Evolutionary conservation across 805 yeast genomes (phyloP).

Genomic region (Candida maris): DNA sequence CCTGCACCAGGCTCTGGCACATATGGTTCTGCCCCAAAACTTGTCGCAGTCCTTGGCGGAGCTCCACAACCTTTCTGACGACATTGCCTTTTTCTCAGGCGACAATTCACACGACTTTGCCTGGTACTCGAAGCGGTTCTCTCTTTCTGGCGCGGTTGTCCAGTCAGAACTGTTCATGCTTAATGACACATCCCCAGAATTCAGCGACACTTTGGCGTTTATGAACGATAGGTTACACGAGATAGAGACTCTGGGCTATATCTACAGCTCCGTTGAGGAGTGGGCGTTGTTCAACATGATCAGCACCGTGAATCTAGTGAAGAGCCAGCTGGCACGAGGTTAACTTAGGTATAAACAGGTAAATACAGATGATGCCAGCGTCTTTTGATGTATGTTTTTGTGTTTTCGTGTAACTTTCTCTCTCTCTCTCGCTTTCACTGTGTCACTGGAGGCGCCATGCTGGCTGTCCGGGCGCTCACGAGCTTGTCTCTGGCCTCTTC

Average conservation of each 20-base stretch:
- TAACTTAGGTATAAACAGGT: no score
- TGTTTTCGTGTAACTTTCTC: no score
- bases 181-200: slow-evolving; percentile 60
- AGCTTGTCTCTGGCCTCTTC: slow-evolving; percentile 55
- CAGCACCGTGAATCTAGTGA: slow-evolving; percentile 61
- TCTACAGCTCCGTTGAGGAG: slow-evolving; percentile 65
- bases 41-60: slow-evolving; percentile 56
- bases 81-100: slow-evolving; percentile 73
- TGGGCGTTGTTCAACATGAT: slow-evolving; percentile 71
- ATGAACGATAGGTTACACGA: slow-evolving; percentile 56
- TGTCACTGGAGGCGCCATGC: slow-evolving; percentile 2
- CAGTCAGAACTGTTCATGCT: slow-evolving; percentile 78
- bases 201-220: slow-evolving; percentile 56
- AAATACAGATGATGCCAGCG: no score
- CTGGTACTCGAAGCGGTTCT: slow-evolving; percentile 88
- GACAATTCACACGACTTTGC: slow-evolving; percentile 77
- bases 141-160: slow-evolving; percentile 66
- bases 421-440: no score
- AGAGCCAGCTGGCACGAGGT: slow-evolving; percentile 66
- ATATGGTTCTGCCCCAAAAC: slow-evolving; percentile 64
- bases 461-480: slow-evolving; percentile 17
- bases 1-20: slow-evolving; percentile 51
- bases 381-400: no score
- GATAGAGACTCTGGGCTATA: slow-evolving; percentile 52
- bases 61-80: slow-evolving; percentile 75